Evolutionary conservation across 2,329 filamentous ascomycete genomes (phyloP), one percentile per base, ranked within the genome.

Genomic region (Nothomitra cinnamomea): DNA sequence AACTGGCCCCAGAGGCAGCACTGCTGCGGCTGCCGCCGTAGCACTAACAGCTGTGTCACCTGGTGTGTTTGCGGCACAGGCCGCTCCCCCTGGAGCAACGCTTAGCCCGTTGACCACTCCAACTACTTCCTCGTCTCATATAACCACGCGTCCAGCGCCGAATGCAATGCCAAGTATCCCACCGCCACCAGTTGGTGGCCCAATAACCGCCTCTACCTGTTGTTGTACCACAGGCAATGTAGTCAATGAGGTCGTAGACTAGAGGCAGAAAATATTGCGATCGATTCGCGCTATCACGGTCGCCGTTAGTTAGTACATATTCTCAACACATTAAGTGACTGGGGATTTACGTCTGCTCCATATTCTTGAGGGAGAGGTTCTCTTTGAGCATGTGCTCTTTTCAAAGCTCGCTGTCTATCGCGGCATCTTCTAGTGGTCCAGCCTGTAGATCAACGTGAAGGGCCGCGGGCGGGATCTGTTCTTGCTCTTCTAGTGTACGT

Each of bases 211-310:
- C 56, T 75, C 72, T 63, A 82, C 77, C 3, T 64, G 77, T 58
- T 79, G 70, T 56, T 57, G 73, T 48, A 80, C 77, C 17, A 66
- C 67, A 7, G 71, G 71, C 52, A 68, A 70, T 45, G 59, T 71
- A 4, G 74, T 82, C 12, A 70, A 70, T 57, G 73, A 80, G 66
- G 71, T 82, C 19, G 63, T n/a, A n/a, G n/a, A n/a, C n/a, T 79
- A 12, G 78, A 75, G 72, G 72, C 76, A 52, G 70, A 80, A 65
- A 70, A 75, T 47, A 61, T 72, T 3, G 70, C 79, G 25, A 78
- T 72, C 52, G 73, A 78, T 15, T 78, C 74, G 22, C 19, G 43
- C 43, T 15, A 49, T 19, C 45, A 35, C 24, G 24, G 45, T 49
- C 17, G 19, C 15, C 25, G 15, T 15, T 49, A 49, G 25, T 5